Evolutionary conservation across 495 filamentous ascomycete species (phyloP), one percentile per base, ranked within the genome.

Genomic region (Hypomontagnella monticulosa): DNA sequence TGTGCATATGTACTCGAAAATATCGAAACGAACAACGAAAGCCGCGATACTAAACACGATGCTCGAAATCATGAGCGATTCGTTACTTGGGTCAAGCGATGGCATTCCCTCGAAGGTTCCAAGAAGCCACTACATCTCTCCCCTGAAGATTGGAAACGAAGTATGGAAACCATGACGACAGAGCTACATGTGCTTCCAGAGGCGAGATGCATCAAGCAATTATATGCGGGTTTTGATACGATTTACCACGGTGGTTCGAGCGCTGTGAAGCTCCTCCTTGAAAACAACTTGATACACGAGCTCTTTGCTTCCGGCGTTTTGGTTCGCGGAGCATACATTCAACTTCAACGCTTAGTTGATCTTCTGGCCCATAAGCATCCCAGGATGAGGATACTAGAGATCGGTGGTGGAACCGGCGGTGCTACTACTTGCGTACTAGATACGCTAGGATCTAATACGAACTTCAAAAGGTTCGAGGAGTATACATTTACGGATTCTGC

Each of bases 351-450:
- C 2, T 34, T 71, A 6, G 20, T 80, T 0, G 63, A 71, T 0
- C n/a, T 56, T 4, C 30, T 78, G 0, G 62, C 61, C 0, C 68
- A 76, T 50, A 66, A 73, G 6, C 71, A 79, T 30, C 75, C 80
- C 0, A 67, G 68, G 11, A 33, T 81, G 8, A 71, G 72, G 1
- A 70, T 84, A 14, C 72, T 87, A 0, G 85, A 87, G 61, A 73
- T 88, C 32, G 84, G 84, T 4, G 82, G 79, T 1, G 83, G 83
- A 0, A 85, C 83, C 10, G 84, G 81, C 10, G 78, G 75, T 14
- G 73, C 79, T 0, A 85, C 85, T 4, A 66, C 69, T 1, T 43
- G 66, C 0, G 57, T 71, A 2, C 50, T 85, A n/a, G 55, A 75
- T 0, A 68, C 71, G 1, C 70, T 83, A 1, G 3, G 1, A 5